Conservation (phyloP, 1,284 basidiomycete species). For the Marasmius tenuissimus region DNA sequence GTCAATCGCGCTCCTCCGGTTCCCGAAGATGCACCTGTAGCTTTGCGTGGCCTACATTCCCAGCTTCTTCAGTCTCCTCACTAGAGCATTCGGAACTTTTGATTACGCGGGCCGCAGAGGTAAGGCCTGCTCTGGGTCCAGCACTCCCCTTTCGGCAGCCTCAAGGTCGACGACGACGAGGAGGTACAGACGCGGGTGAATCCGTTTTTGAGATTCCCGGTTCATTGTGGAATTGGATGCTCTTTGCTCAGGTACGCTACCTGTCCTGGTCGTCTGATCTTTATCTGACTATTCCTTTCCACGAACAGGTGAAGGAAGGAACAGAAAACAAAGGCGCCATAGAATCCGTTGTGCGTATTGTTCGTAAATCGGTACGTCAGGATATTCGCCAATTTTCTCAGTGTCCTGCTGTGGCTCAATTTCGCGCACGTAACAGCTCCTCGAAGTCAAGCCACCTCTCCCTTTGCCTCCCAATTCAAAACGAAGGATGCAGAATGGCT, state of each 20-base stretch:
- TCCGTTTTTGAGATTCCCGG: conserved; percentile 50
- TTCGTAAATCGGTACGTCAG: conserved; percentile 61
- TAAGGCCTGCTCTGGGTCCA: conserved; percentile 49
- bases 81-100: conserved; percentile 57
- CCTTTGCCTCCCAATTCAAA: conserved; percentile 61
- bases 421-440: conserved; percentile 32
- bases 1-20: conserved; percentile 32
- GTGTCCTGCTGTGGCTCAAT: neutral
- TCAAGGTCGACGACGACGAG: conserved; percentile 63
- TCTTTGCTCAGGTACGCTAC: conserved; percentile 61
- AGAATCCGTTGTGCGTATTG: conserved; percentile 65
- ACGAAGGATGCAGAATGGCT: conserved; percentile 61
- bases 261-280: neutral
- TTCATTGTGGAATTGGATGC: conserved; percentile 72
- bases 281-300: neutral
- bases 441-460: conserved; percentile 53
- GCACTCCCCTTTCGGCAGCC: conserved; percentile 50
- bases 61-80: conserved; percentile 58
- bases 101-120: conserved; percentile 42
- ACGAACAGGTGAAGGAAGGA: conserved; percentile 69
- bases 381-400: neutral
- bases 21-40: conserved; percentile 48
- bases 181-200: conserved; percentile 65
- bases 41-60: conserved; percentile 50
- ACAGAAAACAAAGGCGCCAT: conserved; percentile 76